Conservation (phyloP, 768 basidiomycete species). For the Lactifluus echinatus region DNA sequence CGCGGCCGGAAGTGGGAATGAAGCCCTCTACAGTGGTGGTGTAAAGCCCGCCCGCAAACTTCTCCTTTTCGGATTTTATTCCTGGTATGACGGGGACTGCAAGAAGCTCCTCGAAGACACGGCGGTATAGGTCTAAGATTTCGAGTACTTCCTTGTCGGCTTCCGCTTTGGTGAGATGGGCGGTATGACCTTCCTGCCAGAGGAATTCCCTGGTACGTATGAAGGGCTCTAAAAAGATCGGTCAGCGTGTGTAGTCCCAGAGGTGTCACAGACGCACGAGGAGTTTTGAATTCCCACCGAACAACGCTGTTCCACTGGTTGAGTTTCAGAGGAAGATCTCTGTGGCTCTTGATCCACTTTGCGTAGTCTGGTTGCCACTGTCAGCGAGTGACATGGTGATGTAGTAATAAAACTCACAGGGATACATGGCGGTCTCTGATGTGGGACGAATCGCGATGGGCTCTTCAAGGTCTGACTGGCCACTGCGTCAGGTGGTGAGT, state of each 20-base stretch:
- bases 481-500: constrained; percentile 38
- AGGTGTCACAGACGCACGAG: constrained; percentile 45
- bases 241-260: not conserved
- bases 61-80: constrained; percentile 97
- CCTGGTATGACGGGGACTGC: constrained; percentile 97
- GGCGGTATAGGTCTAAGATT: constrained; percentile 93
- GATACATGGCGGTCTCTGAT: constrained; percentile 99
- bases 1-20: constrained; percentile 93
- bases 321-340: constrained; percentile 92
- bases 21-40: constrained; percentile 98
- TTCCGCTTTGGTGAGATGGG: constrained; percentile 79
- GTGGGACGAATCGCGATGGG: constrained; percentile 97
- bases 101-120: constrained; percentile 92
- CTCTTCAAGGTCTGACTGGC: constrained; percentile 89
- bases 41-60: constrained; percentile 96
- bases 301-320: constrained; percentile 99
- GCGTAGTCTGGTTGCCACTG: constrained; percentile 63
- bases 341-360: constrained; percentile 97
- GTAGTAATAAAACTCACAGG: constrained; percentile 49
- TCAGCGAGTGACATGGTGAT: not conserved
- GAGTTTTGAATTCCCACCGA: constrained; percentile 99
- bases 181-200: constrained; percentile 99
- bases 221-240: constrained; percentile 69
- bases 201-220: constrained; percentile 98
- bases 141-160: constrained; percentile 87